Evolutionary conservation across 2,329 filamentous ascomycete genomes (phyloP), one percentile per base, ranked within the genome.

Genomic region (Stachybotrys chartarum): DNA sequence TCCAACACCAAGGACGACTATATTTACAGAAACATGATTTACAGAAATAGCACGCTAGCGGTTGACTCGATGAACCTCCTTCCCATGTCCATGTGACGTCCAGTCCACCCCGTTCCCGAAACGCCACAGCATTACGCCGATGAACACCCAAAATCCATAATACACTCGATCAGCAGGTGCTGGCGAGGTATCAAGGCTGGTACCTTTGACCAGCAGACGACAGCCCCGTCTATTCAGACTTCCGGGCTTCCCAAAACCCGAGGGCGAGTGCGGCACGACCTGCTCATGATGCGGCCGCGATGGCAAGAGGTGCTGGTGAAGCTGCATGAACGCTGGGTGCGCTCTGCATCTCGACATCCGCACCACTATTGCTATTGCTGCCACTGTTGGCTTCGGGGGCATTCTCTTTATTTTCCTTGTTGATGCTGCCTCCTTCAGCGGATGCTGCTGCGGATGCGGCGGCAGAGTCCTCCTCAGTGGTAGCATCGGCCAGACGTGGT

Each of bases 391-490:
- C 67, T 56, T 77, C 76, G 55, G 70, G 71, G 42, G 70, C 75
- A 52, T 87, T 86, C 60, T 83, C 82, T 64, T 84, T 82, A 66
- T 84, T 84, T 68, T 87, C 81, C 68, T 89, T 85, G 64, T 78
- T 81, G 72, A 81, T 84, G 64, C 77, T 72, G 57, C 50, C 50
- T 18, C 18, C 50, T 17, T 78, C 76, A 49, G 72, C 75, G 5
- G 79, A 80, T 3, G 72, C 71, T 2, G 71, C 70, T 10, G 73
- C 68, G 16, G 45, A 47, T 18, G 50, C 50, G n/a, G 31, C 35
- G 50, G 32, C 50, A 12, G 77, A 78, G 12, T 76, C 77, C 51
- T 79, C 78, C 0, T 74, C 68, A 30, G 70, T 66, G 3, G 77
- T 75, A 52, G 80, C 75, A 6, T 73, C 73, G 30, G 70, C 68